Evolutionary conservation across 164 flowering plant genomes (phyloP), one percentile per base, ranked within the genome.

Genomic region (Vitis riparia): DNA sequence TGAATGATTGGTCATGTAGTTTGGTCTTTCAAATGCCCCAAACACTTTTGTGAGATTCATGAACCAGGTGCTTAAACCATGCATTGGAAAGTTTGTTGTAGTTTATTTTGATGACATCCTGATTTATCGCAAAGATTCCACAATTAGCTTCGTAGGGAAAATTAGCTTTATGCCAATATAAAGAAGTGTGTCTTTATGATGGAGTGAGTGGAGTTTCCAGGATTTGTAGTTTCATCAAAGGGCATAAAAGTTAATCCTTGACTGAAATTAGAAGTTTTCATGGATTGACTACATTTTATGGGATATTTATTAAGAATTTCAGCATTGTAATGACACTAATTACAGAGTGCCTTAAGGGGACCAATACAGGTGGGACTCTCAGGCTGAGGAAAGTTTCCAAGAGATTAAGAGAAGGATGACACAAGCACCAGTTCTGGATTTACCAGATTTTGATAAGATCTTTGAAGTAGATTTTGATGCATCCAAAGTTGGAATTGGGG

Each of bases 131-230:
- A 23, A 23, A 23, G 27, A 23, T 23, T 23, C 27, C 27, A 23
- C 27, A 2, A 23, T 23, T 23, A 23, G 2, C 27, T 23, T 23
- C 27, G 1, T 2, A 23, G 27, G 27, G 11, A 11, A 3, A 6
- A 49, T 2, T 44, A 47, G 13, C 27, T 68, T 0, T 59, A 5
- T 49, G 55, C 57, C 12, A 17, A 37, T 14, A 14, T 57, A 1
- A 68, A 68, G 48, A 68, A 57, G n/a, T 68, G 71, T 49, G n/a
- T 2, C 6, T 68, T 68, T 11, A 16, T 8, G 8, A 16, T 15
- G 10, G 9, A 11, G 0, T 0, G 47, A 7, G 2, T 68, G 19
- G 2, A 17, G 1, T 68, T 68, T 13, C 27, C 58, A 4, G 55
- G 71, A 17, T 57, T 23, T 68, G 16, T 58, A 19, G 17, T 68